Percentiles rank a stretch among this genome's conserved stretches.
These are phyloP conservation scores for Sonneratia caseolaris DNA, from an alignment of 345 rosid species.

Conservation along the genomic window DNA sequence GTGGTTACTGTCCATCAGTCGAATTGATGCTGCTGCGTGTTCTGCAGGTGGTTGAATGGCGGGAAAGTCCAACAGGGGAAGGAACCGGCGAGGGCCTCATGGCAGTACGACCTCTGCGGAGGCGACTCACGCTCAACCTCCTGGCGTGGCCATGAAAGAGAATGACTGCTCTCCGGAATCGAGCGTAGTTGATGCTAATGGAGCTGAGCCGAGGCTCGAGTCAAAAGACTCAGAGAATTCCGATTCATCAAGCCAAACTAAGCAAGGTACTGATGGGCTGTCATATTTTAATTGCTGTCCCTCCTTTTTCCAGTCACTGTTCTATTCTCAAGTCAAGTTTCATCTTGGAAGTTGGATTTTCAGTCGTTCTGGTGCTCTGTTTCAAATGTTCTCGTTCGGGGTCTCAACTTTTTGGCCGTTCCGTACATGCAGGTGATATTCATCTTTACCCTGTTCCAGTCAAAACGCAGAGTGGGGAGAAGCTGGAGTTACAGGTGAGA, in stretches of 20 bases:
- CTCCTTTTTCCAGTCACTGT: too few species aligned
- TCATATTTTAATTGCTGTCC: neutral
- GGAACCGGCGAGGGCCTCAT: slow-evolving; percentile 39
- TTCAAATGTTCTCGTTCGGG: neutral
- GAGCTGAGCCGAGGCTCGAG: slow-evolving; percentile 29
- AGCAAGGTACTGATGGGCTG: slow-evolving; percentile 43
- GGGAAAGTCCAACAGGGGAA: slow-evolving; percentile 83
- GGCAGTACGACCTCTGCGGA: slow-evolving; percentile 23
- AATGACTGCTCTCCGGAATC: slow-evolving; percentile 22
- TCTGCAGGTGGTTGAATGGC: slow-evolving; percentile 41
- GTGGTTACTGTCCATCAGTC: neutral
- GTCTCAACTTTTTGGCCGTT: neutral
- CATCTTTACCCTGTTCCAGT: slow-evolving; percentile 84
- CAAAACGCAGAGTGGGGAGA: slow-evolving; percentile 70
- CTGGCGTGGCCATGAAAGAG: slow-evolving; percentile 27
- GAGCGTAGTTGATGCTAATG: slow-evolving; percentile 24
- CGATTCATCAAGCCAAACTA: slow-evolving; percentile 31
- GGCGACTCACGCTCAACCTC: slow-evolving; percentile 11
- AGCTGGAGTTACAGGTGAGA: slow-evolving; percentile 88
- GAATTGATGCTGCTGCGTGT: neutral
- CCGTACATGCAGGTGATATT: slow-evolving; percentile 53
- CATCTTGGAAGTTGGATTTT: neutral
- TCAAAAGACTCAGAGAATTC: slow-evolving; percentile 18
- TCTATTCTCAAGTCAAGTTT: neutral
- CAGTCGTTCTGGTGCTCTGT: neutral